These are phyloP conservation scores for Corchorus capsularis DNA, from an alignment of 345 rosid genomes.

Conservation along the genomic window DNA sequence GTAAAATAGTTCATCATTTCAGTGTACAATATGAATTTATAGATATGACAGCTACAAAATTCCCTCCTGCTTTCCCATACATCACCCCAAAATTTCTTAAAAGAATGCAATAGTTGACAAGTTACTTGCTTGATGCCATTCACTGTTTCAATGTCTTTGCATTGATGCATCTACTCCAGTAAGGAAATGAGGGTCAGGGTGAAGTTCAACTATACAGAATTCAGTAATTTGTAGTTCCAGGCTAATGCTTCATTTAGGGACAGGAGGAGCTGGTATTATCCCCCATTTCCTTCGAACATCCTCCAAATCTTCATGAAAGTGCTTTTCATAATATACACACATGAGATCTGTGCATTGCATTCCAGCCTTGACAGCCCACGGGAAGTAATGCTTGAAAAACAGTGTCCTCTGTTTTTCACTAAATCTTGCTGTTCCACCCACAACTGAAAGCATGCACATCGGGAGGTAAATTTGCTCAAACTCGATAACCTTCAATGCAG, in stretches of 20 bases:
- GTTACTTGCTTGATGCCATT: neutral
- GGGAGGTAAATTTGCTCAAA: conserved; percentile 80
- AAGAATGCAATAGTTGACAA: neutral
- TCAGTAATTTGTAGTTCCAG: neutral
- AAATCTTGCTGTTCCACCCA: conserved; percentile 67
- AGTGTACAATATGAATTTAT: neutral
- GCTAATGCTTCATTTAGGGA: conserved; percentile 26
- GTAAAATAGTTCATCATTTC: neutral
- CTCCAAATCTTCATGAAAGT: conserved; percentile 71
- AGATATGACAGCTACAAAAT: neutral
- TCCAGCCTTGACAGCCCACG: conserved; percentile 72
- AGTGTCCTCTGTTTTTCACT: conserved; percentile 60
- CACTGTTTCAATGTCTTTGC: too few relatives aligned
- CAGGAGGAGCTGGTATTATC: conserved; percentile 53
- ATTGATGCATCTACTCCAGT: neutral
- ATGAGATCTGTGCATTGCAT: conserved; percentile 60
- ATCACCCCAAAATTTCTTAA: neutral
- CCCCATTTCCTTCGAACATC: conserved; percentile 68
- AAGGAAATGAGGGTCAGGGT: neutral
- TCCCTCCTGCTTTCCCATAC: neutral
- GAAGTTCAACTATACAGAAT: neutral
- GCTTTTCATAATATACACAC: conserved; percentile 65
- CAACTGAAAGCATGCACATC: conserved; percentile 65
- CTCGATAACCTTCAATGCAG: conserved; percentile 74
- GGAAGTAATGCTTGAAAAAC: conserved; percentile 65